Percentiles rank a stretch among this genome's conserved stretches.
Evolutionary conservation across 495 filamentous ascomycete genomes (phyloP).

Genomic region (Aspergillus campestris): DNA sequence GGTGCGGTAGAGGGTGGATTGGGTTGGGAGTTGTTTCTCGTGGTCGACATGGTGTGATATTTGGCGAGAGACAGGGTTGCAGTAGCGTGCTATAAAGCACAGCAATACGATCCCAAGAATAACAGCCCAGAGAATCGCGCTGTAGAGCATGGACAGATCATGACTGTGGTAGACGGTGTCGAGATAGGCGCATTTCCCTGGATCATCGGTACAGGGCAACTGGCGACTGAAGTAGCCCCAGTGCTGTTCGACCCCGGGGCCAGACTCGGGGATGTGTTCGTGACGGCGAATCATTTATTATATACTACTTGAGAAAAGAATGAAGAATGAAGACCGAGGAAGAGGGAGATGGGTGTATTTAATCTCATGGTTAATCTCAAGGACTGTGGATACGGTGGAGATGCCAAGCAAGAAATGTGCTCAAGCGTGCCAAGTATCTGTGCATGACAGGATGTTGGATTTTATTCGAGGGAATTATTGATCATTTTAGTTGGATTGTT

Average conservation of each 20-base stretch:
- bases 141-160: constrained; percentile 51
- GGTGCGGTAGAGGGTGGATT: constrained; percentile 10
- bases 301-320: no score
- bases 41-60: constrained; percentile 2
- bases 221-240: constrained; percentile 54
- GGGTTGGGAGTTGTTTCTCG: constrained; percentile 2
- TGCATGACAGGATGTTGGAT: no score
- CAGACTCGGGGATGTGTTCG: no score
- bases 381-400: no score
- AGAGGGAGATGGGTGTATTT: no score
- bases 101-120: constrained; percentile 43
- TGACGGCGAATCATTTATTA: no score
- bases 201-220: constrained; percentile 50
- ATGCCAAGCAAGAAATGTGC: no score
- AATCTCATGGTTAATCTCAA: no score
- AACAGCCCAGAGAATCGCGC: constrained; percentile 51
- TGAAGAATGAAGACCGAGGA: no score
- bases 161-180: constrained; percentile 53
- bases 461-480: no score
- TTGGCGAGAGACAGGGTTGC: constrained; percentile 6
- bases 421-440: no score
- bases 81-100: constrained; percentile 29
- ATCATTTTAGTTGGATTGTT: no score
- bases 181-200: constrained; percentile 55
- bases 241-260: constrained; percentile 35